These are phyloP conservation scores for Pythium brachiatum DNA, from an alignment of 352 stramenopile species.

Conservation along the genomic window DNA sequence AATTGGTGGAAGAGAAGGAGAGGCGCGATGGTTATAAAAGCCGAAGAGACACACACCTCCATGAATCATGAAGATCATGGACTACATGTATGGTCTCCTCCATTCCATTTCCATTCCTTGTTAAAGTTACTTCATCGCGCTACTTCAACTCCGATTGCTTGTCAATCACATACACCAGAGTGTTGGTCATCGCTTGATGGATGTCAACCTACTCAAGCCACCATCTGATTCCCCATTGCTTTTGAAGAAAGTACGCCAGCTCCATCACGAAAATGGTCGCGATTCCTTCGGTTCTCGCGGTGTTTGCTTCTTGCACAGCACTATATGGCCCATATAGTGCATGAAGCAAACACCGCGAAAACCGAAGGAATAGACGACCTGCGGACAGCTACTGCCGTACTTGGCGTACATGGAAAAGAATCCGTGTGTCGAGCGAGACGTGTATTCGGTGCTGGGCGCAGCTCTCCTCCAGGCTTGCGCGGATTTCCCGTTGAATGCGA, in stretches of 20 bases:
- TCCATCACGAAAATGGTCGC: neutral
- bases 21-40: no score
- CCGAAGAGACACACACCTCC: no score
- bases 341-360: no score
- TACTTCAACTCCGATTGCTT: neutral
- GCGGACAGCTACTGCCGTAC: conserved; percentile 1
- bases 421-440: neutral
- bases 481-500: neutral
- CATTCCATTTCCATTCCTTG: no score
- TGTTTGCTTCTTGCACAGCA: no score
- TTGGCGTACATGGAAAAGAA: conserved; percentile 1
- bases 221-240: neutral
- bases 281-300: no score
- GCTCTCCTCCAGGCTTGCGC: neutral
- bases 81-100: no score
- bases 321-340: no score
- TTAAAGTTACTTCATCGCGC: no score
- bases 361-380: neutral
- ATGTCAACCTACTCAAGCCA: neutral
- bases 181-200: neutral
- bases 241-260: neutral
- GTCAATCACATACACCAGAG: neutral
- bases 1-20: no score
- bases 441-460: neutral
- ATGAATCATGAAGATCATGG: no score